Evolutionary conservation across 179 eudicot species (phyloP).

Genomic region (Patellifolia procumbens): DNA sequence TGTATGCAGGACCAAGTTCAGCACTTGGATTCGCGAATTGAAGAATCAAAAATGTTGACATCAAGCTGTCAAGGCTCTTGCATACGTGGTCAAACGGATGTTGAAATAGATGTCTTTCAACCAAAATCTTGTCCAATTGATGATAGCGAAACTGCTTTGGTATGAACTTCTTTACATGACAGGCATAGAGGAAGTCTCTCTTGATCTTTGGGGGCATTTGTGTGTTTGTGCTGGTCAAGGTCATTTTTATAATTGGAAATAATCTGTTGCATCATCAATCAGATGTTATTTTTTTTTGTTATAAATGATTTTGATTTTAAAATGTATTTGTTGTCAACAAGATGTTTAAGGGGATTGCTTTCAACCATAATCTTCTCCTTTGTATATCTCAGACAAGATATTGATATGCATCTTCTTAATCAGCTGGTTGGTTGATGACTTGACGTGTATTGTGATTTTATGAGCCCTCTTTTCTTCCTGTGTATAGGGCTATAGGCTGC

Average conservation of each 20-base stretch:
- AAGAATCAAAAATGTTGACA: constrained; percentile 52
- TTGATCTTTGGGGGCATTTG: not conserved
- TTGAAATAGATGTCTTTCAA: constrained; percentile 26
- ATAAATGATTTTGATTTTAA: not conserved
- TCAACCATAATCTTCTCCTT: constrained; percentile 23
- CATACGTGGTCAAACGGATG: constrained; percentile 25
- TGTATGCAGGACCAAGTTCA: constrained; percentile 57
- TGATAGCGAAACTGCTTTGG: constrained; percentile 34
- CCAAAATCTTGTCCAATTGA: constrained; percentile 24
- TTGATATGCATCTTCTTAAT: constrained; percentile 34
- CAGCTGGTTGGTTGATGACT: constrained; percentile 6
- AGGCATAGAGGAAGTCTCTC: not conserved
- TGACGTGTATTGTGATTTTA: not conserved
- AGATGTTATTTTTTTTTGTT: not conserved
- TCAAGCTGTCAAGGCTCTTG: constrained; percentile 32
- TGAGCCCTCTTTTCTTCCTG: not conserved
- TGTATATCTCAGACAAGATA: constrained; percentile 17
- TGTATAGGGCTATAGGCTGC: not conserved
- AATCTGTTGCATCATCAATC: not conserved
- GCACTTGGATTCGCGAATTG: constrained; percentile 48
- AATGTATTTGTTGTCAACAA: constrained; percentile 9
- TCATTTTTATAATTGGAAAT: not conserved
- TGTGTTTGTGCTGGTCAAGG: not conserved
- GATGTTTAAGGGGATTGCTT: constrained; percentile 25
- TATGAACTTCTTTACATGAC: constrained; percentile 27